Evolutionary conservation across 345 rosid genomes (phyloP).

Genomic region (Brassica carinata): DNA sequence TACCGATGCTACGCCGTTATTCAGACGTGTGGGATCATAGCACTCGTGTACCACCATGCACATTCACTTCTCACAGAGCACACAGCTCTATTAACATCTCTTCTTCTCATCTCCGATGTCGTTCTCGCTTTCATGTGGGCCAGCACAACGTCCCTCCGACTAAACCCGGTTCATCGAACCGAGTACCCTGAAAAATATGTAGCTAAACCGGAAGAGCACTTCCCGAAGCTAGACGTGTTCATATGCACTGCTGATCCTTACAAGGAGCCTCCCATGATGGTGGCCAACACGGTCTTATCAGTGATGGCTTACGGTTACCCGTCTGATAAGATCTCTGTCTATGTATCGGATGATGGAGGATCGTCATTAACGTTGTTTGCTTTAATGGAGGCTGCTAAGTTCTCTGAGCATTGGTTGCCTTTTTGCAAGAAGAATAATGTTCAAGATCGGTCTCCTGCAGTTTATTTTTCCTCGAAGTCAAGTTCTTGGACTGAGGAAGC

Average conservation of each 20-base stretch:
- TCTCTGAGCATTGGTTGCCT: slow-evolving; percentile 72
- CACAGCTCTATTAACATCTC: slow-evolving; percentile 21
- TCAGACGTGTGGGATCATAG: slow-evolving; percentile 55
- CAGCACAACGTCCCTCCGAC: slow-evolving; percentile 43
- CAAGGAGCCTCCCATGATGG: slow-evolving; percentile 79
- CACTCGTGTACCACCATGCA: slow-evolving; percentile 56
- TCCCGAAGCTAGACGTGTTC: slow-evolving; percentile 68
- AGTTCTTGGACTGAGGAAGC: slow-evolving; percentile 31
- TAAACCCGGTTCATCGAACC: slow-evolving; percentile 45
- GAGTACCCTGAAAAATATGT: slow-evolving; percentile 54
- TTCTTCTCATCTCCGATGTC: slow-evolving; percentile 53
- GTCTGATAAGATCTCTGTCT: slow-evolving; percentile 62
- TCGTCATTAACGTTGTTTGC: slow-evolving; percentile 75
- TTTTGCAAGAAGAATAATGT: slow-evolving; percentile 56
- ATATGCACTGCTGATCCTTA: slow-evolving; percentile 90
- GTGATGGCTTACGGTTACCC: slow-evolving; percentile 86
- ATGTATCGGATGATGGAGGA: slow-evolving; percentile 89
- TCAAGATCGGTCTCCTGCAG: slow-evolving; percentile 57
- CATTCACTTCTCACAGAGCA: slow-evolving; percentile 41
- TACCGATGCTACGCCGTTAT: slow-evolving; percentile 53
- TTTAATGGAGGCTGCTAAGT: slow-evolving; percentile 70
- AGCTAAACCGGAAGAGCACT: slow-evolving; percentile 42
- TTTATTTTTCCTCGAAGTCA: slow-evolving; percentile 49
- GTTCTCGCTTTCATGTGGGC: slow-evolving; percentile 73
- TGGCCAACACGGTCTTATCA: slow-evolving; percentile 73